Conservation (phyloP, 176 grass and related monocot species). For the Elaeis guineensis region DNA sequence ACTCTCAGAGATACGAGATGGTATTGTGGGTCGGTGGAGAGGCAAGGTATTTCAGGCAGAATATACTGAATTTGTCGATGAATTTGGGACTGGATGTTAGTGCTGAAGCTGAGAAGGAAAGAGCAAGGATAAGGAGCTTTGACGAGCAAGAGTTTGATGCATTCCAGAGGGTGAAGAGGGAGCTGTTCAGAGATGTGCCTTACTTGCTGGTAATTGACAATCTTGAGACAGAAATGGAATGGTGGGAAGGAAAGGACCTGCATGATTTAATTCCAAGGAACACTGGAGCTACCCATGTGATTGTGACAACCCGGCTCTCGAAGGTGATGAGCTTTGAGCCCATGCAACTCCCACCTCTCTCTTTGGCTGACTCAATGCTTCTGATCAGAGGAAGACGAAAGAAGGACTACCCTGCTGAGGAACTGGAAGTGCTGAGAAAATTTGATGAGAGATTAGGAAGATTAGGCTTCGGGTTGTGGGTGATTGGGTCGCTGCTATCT, state of each 20-base stretch:
- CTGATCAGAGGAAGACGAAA: slow-evolving; percentile 79
- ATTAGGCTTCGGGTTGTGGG: slow-evolving; percentile 78
- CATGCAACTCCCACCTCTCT: slow-evolving; percentile 70
- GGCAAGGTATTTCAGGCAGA: slow-evolving; percentile 79
- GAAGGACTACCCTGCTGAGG: slow-evolving; percentile 64
- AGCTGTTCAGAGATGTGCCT: slow-evolving; percentile 86
- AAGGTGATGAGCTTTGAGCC: slow-evolving; percentile 79
- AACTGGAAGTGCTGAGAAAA: slow-evolving; percentile 73
- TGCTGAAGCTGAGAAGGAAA: slow-evolving; percentile 84
- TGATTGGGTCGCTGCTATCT: slow-evolving; percentile 71
- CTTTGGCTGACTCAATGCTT: slow-evolving; percentile 50
- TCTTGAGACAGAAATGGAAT: slow-evolving; percentile 88
- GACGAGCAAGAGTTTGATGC: slow-evolving; percentile 95
- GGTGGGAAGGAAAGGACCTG: slow-evolving; percentile 99
- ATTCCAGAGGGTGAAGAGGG: slow-evolving; percentile 81
- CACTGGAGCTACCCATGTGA: slow-evolving; percentile 72
- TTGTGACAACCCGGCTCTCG: slow-evolving; percentile 63
- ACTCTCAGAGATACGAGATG: slow-evolving; percentile 89
- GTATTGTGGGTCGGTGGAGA: slow-evolving; percentile 92
- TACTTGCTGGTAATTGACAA: slow-evolving; percentile 97
- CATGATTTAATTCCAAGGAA: slow-evolving; percentile 97
- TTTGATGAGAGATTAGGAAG: slow-evolving; percentile 78
- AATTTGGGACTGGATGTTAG: slow-evolving; percentile 74
- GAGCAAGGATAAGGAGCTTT: slow-evolving; percentile 84
- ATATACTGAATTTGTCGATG: slow-evolving; percentile 77